A percentile compares a stretch with the other conserved stretches of the same genome.
Evolutionary conservation across 2,329 filamentous ascomycete genomes (phyloP).

Genomic region (Pseudophaeomoniella oleicola): DNA sequence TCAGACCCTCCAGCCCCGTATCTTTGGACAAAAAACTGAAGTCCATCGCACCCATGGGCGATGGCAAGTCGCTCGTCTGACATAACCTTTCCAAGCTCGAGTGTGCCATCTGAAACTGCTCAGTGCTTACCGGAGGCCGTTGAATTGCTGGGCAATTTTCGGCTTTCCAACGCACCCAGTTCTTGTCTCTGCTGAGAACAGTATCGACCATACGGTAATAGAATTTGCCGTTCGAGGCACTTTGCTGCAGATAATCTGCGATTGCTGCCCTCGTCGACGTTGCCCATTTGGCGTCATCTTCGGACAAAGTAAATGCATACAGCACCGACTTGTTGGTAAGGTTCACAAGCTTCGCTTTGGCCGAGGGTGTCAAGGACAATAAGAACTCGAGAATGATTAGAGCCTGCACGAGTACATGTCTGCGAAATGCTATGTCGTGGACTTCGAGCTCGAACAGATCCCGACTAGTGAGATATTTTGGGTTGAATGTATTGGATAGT

Average conservation of each 20-base stretch:
- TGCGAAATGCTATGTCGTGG: slow-evolving; percentile 82
- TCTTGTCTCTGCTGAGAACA: slow-evolving; percentile 87
- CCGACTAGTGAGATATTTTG: slow-evolving; percentile 94
- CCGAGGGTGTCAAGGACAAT: slow-evolving; percentile 68
- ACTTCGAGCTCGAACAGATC: slow-evolving; percentile 95
- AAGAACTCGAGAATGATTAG: slow-evolving; percentile 92
- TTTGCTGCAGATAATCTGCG: slow-evolving; percentile 58
- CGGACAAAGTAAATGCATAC: slow-evolving; percentile 60
- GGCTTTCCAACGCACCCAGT: slow-evolving; percentile 98
- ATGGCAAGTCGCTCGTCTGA: slow-evolving; percentile 55
- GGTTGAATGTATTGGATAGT: slow-evolving; percentile 68
- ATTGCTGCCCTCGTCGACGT: slow-evolving; percentile 63
- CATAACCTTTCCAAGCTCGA: slow-evolving; percentile 50
- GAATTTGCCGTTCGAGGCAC: slow-evolving; percentile 58
- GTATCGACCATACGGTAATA: slow-evolving; percentile 96
- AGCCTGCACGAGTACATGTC: slow-evolving; percentile 88
- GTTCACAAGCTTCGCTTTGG: slow-evolving; percentile 63
- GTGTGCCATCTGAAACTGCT: slow-evolving; percentile 57
- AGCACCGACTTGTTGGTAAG: slow-evolving; percentile 77
- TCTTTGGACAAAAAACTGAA: slow-evolving; percentile 64
- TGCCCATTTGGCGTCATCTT: slow-evolving; percentile 84
- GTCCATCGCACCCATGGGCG: slow-evolving; percentile 58
- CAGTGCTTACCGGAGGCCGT: slow-evolving; percentile 52
- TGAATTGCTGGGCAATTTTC: slow-evolving; percentile 84
- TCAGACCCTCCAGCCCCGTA: slow-evolving; percentile 55